Evolutionary conservation across 306 rosid species (phyloP).

Genomic region (Dryas alaskensis): DNA sequence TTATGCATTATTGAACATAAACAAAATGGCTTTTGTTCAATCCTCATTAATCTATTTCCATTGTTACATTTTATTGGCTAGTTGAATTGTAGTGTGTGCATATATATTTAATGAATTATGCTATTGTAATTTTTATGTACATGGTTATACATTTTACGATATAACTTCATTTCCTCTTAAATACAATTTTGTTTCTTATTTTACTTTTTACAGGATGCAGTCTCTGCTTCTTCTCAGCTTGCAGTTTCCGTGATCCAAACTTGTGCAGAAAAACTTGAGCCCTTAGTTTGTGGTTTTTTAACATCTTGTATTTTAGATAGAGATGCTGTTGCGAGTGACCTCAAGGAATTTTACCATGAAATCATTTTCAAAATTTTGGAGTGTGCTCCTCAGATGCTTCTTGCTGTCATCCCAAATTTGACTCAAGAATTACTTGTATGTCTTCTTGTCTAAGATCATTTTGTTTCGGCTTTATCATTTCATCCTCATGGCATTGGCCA

Average conservation of each 20-base stretch:
- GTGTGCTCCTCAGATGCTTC: constrained; percentile 82
- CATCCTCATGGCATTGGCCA: not conserved
- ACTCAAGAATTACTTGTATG: constrained; percentile 67
- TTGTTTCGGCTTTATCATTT: not conserved
- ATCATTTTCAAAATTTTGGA: constrained; percentile 60
- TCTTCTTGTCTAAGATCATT: constrained; percentile 17
- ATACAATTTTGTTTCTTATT: constrained; percentile 2
- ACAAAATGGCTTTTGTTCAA: too few relatives aligned
- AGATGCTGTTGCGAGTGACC: constrained; percentile 59
- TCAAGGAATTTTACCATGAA: constrained; percentile 79
- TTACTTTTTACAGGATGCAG: constrained; percentile 51
- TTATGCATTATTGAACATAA: not conserved
- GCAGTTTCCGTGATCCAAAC: constrained; percentile 60
- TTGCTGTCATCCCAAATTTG: constrained; percentile 71
- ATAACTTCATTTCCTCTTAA: constrained; percentile 5
- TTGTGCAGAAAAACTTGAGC: constrained; percentile 62
- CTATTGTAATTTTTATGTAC: not conserved
- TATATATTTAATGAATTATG: not conserved
- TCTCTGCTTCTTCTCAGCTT: constrained; percentile 66
- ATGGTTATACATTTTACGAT: not conserved
- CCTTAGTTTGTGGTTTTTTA: constrained; percentile 63
- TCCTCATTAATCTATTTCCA: too few relatives aligned
- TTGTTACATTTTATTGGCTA: not conserved
- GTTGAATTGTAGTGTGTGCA: not conserved
- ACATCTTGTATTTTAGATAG: constrained; percentile 69